These are phyloP conservation scores for Adansonia digitata DNA, from an alignment of 345 rosid genomes.

Conservation along the genomic window DNA sequence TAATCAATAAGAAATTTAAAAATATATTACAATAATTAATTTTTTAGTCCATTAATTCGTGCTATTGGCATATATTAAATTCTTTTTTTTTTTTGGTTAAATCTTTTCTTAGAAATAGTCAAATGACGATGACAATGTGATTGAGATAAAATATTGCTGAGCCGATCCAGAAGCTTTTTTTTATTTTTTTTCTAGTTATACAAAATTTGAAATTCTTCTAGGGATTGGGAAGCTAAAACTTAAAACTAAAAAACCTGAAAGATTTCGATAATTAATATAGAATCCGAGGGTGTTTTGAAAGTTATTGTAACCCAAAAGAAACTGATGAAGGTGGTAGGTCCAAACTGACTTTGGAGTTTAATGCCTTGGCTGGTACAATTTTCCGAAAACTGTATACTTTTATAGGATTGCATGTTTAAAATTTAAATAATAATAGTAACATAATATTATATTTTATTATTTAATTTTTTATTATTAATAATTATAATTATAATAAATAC, in stretches of 20 bases:
- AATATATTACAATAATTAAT: too few relatives aligned
- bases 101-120: not conserved
- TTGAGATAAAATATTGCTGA: not conserved
- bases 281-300: constrained; percentile 2
- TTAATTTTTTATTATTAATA: too few relatives aligned
- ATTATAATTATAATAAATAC: too few relatives aligned
- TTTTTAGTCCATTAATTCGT: too few relatives aligned
- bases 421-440: too few relatives aligned
- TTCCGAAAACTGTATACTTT: not conserved
- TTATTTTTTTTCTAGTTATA: not conserved
- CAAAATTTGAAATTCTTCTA: not conserved
- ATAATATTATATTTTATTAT: too few relatives aligned
- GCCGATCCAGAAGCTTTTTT: not conserved
- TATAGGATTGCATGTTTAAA: not conserved
- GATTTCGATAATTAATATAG: not conserved
- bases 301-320: not conserved
- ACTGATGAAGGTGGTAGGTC: constrained; percentile 9
- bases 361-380: not conserved
- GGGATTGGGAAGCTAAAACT: not conserved
- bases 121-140: not conserved
- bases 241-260: not conserved
- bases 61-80: too few relatives aligned
- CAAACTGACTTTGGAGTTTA: constrained; percentile 7
- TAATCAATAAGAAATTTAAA: too few relatives aligned
- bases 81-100: too few relatives aligned